These are phyloP conservation scores for Sporothrix dimorphospora DNA, from an alignment of 2,329 filamentous ascomycete genomes.

Conservation along the genomic window DNA sequence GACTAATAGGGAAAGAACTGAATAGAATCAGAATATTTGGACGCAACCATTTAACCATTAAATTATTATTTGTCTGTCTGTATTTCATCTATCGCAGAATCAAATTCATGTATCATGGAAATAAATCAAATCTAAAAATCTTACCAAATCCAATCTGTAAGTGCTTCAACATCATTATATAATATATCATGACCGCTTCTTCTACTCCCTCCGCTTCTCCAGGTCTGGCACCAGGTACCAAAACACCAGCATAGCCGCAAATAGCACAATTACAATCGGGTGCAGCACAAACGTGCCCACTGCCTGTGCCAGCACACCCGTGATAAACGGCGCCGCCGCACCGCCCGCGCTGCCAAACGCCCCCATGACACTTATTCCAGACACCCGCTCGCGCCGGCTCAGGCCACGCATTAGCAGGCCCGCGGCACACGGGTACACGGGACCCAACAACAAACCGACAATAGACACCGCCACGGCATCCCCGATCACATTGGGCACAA, in stretches of 20 bases:
- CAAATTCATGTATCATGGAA: too few relatives aligned
- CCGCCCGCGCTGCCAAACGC: conserved; percentile 72
- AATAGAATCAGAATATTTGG: too few relatives aligned
- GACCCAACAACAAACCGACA: conserved; percentile 75
- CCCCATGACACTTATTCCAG: conserved; percentile 67
- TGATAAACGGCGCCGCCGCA: conserved; percentile 67
- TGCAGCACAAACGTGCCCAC: conserved; percentile 66
- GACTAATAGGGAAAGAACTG: too few relatives aligned
- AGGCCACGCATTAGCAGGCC: conserved; percentile 66
- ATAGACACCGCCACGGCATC: conserved; percentile 69
- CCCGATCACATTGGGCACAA: conserved; percentile 73
- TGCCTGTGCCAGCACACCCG: conserved; percentile 64
- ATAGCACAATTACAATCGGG: conserved; percentile 69
- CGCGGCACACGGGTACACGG: conserved; percentile 75
- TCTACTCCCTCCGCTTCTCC: conserved; percentile 62
- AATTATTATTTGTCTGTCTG: too few relatives aligned
- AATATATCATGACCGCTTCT: not conserved
- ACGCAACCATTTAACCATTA: too few relatives aligned
- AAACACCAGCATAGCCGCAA: conserved; percentile 65
- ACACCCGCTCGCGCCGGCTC: conserved; percentile 61
- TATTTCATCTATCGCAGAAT: too few relatives aligned
- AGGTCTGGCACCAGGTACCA: conserved; percentile 64
- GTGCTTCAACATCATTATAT: too few relatives aligned
- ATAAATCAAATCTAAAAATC: too few relatives aligned
- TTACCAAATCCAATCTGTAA: too few relatives aligned